Evolutionary conservation across 768 basidiomycete genomes (phyloP).

Genomic region (Leucocoprinus sp.): DNA sequence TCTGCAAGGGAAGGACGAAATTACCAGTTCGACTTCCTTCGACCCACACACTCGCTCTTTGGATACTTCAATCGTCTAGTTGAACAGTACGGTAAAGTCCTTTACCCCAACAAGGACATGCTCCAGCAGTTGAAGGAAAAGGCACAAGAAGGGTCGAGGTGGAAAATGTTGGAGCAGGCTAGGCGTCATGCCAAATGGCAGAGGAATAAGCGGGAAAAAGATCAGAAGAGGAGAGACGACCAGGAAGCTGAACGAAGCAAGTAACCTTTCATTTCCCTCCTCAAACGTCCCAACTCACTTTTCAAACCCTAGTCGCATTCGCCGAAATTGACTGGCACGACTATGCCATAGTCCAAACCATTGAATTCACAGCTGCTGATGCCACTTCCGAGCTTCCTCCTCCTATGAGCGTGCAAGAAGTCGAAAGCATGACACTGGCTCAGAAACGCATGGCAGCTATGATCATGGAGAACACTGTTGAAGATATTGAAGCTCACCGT

Average conservation of each 20-base stretch:
- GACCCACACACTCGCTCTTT: slow-evolving; percentile 93
- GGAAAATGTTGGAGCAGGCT: slow-evolving; percentile 73
- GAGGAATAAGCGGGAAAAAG: slow-evolving; percentile 70
- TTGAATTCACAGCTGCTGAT: slow-evolving; percentile 94
- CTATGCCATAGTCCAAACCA: slow-evolving; percentile 95
- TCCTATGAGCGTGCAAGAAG: slow-evolving; percentile 93
- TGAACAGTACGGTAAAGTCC: slow-evolving; percentile 88
- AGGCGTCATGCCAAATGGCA: slow-evolving; percentile 85
- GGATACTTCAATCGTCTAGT: slow-evolving; percentile 96
- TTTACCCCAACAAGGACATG: slow-evolving; percentile 73
- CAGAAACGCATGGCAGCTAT: slow-evolving; percentile 98
- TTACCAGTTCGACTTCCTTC: slow-evolving; percentile 96
- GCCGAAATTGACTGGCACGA: slow-evolving; percentile 99
- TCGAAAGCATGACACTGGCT: slow-evolving; percentile 92
- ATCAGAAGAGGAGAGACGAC: slow-evolving; percentile 82
- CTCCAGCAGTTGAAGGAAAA: slow-evolving; percentile 64
- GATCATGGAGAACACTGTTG: slow-evolving; percentile 93
- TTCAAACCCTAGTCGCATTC: slow-evolving; percentile 65
- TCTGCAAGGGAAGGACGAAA: slow-evolving; percentile 88
- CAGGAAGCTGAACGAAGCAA: slow-evolving; percentile 83
- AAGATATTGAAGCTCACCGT: slow-evolving; percentile 77
- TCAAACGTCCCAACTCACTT: slow-evolving; percentile 9
- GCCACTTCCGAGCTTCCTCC: slow-evolving; percentile 85
- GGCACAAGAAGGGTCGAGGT: slow-evolving; percentile 56
- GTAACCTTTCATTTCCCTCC: slow-evolving; percentile 23